Evolutionary conservation across 2,329 filamentous ascomycete species (phyloP), one percentile per base, ranked within the genome.

Genomic region (Neofusicoccum parvum): DNA sequence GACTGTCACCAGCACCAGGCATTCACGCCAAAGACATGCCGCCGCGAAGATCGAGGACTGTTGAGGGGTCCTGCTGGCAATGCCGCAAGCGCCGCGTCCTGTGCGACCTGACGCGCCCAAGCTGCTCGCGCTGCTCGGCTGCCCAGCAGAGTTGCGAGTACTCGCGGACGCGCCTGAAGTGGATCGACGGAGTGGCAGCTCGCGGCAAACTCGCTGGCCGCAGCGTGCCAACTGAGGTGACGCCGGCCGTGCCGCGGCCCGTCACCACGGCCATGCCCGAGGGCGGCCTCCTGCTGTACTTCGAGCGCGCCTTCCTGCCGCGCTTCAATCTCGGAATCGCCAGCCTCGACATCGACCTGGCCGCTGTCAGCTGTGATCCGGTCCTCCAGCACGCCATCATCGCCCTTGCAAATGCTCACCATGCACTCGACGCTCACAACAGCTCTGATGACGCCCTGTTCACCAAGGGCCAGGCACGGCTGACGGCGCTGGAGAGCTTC

Each of bases 171-270:
- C 53, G 36, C 14, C 53, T 56, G 36, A 56, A 56, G 20, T 56
- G 53, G 53, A 43, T 56, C 20, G 37, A 56, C 20, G 53, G 53
- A 2, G 53, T 56, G 7, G 53, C 53, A 3, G 53, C 53, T 14
- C 53, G 53, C 14, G 53, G 53, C 10, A 56, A 43, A 11, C 53
- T 56, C 14, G 53, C 53, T 9, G 53, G 53, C 12, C 53, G 53
- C 10, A 23, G 12, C 37, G 20, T 32, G 17, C 53, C 53, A 2
- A 17, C 43, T 11, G 17, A 15, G 3, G 41, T 3, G 3, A 5
- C 12, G 41, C 36, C 36, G 6, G 1, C 53, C n/a, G 15, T 43
- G 15, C 53, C 36, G 1, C 17, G 36, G 3, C 6, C 36, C 10
- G 20, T 56, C 20, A 17, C 37, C 5, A 12, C 17, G 1, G 11